Conservation (phyloP, 257 asterid species). For the Nicotiana undulata region DNA sequence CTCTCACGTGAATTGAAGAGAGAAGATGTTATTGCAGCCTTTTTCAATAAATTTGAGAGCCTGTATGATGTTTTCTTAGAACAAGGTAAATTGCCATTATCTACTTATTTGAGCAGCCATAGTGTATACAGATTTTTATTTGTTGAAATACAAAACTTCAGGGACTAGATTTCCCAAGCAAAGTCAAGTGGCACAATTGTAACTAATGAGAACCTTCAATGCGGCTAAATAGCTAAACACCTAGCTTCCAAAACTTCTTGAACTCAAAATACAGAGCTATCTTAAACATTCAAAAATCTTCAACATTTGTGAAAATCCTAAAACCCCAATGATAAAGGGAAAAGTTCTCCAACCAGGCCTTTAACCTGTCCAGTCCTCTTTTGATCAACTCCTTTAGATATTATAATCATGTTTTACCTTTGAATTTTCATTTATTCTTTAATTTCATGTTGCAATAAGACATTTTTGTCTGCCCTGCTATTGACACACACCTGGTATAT, state of each 20-base stretch:
- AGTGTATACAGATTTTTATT: background rate
- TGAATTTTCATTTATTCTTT: background rate
- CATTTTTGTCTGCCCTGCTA: background rate
- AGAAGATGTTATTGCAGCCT: conserved; percentile 78
- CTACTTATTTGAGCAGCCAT: background rate
- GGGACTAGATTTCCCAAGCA: background rate
- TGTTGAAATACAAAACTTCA: no score
- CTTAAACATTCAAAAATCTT: background rate
- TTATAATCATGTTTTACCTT: background rate
- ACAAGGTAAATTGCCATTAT: conserved; percentile 50
- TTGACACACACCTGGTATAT: background rate
- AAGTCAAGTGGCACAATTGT: background rate
- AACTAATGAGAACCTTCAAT: background rate
- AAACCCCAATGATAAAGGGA: background rate
- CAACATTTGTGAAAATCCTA: background rate
- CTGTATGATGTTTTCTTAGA: conserved; percentile 43
- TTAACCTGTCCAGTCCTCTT: background rate
- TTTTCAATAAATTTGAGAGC: conserved; percentile 77
- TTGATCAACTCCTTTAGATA: background rate
- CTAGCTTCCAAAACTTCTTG: background rate
- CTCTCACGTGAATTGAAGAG: conserved; percentile 37
- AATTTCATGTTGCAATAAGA: background rate
- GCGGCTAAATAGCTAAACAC: background rate
- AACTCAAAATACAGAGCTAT: background rate
- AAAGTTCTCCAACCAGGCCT: background rate